Conservation (phyloP, 495 filamentous ascomycete genomes). For the Penicillium tannophilum region DNA sequence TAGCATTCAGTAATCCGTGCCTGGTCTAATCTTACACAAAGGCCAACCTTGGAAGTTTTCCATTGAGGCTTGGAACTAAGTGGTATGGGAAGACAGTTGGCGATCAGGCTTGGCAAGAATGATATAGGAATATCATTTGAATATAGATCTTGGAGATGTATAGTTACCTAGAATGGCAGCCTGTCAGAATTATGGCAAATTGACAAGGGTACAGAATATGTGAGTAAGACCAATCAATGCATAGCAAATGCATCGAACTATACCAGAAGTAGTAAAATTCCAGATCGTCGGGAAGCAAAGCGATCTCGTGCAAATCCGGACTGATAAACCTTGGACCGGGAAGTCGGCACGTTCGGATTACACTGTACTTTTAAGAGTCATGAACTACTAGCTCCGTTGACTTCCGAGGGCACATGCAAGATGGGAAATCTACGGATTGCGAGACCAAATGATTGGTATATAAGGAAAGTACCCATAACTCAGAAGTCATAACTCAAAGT, state of each 20-base stretch:
- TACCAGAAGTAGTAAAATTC: constrained; percentile 26
- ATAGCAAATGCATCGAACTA: constrained; percentile 12
- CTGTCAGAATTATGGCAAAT: too few relatives aligned
- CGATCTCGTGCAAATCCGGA: constrained; percentile 10
- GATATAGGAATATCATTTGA: not conserved
- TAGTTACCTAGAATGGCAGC: too few relatives aligned
- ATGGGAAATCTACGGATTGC: too few relatives aligned
- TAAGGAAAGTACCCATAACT: too few relatives aligned
- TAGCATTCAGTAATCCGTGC: not conserved
- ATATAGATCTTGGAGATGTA: too few relatives aligned
- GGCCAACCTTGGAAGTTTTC: not conserved
- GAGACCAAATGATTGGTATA: too few relatives aligned
- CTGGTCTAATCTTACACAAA: not conserved
- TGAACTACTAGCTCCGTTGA: not conserved
- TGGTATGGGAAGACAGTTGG: not conserved
- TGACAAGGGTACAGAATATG: not conserved
- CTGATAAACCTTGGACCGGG: constrained; percentile 12
- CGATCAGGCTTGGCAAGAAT: constrained; percentile 2
- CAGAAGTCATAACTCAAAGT: too few relatives aligned
- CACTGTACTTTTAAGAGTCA: not conserved
- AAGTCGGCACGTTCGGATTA: constrained; percentile 27
- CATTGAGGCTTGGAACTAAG: not conserved
- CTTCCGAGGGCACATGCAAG: not conserved
- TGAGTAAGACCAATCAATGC: not conserved
- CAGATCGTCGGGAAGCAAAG: constrained; percentile 20